Base-by-base conservation (phyloP, 2,329 filamentous ascomycete species). In the Basipetospora chlamydospora region DNA sequence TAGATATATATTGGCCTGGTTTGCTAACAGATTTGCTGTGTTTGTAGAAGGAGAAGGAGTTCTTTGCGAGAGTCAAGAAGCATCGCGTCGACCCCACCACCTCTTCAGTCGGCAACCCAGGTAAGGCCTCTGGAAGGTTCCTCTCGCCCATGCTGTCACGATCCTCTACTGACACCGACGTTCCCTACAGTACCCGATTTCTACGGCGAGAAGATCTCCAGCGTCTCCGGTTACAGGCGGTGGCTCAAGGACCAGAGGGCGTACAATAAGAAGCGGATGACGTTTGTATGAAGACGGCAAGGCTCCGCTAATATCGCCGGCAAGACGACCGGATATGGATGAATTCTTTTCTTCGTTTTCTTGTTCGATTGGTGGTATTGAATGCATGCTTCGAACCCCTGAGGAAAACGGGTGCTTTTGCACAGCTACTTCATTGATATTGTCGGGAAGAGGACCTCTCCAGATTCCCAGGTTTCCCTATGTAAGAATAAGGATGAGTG, bases 201-300 rank as follows among this genome's bases (percentile, higher is more conserved):
- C 61, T 98, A 98, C 52, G 90, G 90, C 49, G 90, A 98, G 64
- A 96, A 95, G 70, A 94, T 98, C 49, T 83, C 82, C 35, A 94
- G 86, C 49, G 85, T 96, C 16, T 70, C 77, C 37, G 87, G 84
- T 32, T 98, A 96, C 58, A 69, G 90, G 50, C 79, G 85, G 56
- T 98, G 90, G 90, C 63, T 98, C 51, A 96, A 94, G 67, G 90
- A 98, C 53, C 90, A 96, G 66, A 71, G 88, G 43, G 88, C 87
- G 8, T 98, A 94, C 63, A 94, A 93, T 64, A 86, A 86, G 66
- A 93, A 92, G 73, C 77, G 75, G 55, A 73, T 64, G 46, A 73
- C 62, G 49, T 75, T 77, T 56, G 59, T 77, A 44, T 78, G 56
- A 34, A 17, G 13, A 16, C 3, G n/a, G 21, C 10, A 34, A 32